phyloP scores from a whole-genome alignment of 768 basidiomycete species.

The Agrocybe chaxingu region DNA sequence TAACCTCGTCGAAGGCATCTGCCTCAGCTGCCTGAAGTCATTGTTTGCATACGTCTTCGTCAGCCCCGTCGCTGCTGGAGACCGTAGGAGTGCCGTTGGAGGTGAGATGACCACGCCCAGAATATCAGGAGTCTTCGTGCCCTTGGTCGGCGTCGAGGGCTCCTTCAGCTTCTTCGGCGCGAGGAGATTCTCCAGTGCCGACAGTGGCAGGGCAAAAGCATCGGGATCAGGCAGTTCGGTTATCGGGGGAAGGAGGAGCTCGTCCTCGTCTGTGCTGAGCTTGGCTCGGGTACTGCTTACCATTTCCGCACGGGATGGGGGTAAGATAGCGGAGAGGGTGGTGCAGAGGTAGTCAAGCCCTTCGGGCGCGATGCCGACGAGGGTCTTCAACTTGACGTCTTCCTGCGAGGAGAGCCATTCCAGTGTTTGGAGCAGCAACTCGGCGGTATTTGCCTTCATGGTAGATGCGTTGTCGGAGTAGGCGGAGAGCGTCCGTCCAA shows the following conservation, averaged over 20 bases:
- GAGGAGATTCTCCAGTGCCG: constrained; percentile 47
- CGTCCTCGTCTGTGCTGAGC: constrained; percentile 40
- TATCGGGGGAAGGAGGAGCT: constrained; percentile 24
- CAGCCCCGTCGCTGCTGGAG: constrained; percentile 70
- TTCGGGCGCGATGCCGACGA: constrained; percentile 46
- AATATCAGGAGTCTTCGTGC: constrained; percentile 50
- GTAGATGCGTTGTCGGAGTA: constrained; percentile 23
- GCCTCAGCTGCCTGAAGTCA: constrained; percentile 76
- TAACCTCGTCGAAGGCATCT: constrained; percentile 63
- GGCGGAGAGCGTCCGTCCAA: constrained; percentile 29
- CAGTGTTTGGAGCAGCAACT: constrained; percentile 40
- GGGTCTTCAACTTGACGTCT: constrained; percentile 38
- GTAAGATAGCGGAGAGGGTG: constrained; percentile 23
- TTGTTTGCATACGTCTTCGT: constrained; percentile 82
- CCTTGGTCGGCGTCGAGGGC: constrained; percentile 55
- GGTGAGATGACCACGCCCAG: constrained; percentile 69
- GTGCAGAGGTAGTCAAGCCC: constrained; percentile 46
- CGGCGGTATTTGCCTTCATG: constrained; percentile 35
- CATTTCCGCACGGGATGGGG: constrained; percentile 17
- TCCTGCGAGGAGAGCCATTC: constrained; percentile 52
- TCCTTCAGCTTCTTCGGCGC: constrained; percentile 26
- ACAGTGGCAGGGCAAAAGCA: constrained; percentile 40
- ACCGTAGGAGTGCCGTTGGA: constrained; percentile 64
- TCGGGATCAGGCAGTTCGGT: constrained; percentile 33
- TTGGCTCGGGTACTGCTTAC: constrained; percentile 22